A percentile compares a stretch with the other conserved stretches of the same genome.
These are phyloP conservation scores for Barnettozyma siamensis DNA, from an alignment of 805 yeast species.

Conservation along the genomic window DNA sequence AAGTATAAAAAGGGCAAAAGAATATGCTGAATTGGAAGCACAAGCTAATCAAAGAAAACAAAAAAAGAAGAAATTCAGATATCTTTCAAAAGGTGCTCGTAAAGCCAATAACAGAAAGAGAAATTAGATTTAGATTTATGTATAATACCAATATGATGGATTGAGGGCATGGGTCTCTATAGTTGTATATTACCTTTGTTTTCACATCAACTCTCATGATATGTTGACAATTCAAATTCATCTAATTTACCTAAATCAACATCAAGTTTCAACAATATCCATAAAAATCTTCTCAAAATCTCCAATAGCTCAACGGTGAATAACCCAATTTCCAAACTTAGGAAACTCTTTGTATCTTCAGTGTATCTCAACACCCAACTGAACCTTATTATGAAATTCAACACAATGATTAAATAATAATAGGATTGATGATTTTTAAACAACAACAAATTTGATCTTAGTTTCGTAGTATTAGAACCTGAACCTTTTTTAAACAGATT, in stretches of 20 bases:
- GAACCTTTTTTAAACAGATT: neutral
- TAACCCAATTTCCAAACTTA: constrained; percentile 50
- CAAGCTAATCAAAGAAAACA: constrained; percentile 19
- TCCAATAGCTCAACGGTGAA: constrained; percentile 70
- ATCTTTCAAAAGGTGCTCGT: constrained; percentile 77
- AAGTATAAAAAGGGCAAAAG: constrained; percentile 72
- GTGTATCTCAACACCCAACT: constrained; percentile 62
- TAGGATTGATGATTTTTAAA: constrained; percentile 11
- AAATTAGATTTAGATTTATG: neutral
- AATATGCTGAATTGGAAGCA: constrained; percentile 59
- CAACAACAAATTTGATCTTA: constrained; percentile 20
- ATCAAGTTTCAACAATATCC: constrained; percentile 85
- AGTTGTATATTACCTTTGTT: neutral
- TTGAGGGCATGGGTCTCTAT: too few relatives aligned
- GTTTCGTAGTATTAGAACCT: constrained; percentile 15
- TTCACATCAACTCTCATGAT: constrained; percentile 7
- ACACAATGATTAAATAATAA: constrained; percentile 51
- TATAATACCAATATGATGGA: too few relatives aligned
- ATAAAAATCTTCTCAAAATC: constrained; percentile 75
- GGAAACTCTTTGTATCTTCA: constrained; percentile 11
- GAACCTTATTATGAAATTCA: constrained; percentile 66
- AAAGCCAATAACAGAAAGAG: constrained; percentile 46
- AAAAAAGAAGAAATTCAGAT: constrained; percentile 77
- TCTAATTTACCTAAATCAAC: constrained; percentile 39
- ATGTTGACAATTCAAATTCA: constrained; percentile 7